Base-by-base conservation (phyloP, 805 yeast species). In the Cyberlindnera samutprakarnensis region DNA sequence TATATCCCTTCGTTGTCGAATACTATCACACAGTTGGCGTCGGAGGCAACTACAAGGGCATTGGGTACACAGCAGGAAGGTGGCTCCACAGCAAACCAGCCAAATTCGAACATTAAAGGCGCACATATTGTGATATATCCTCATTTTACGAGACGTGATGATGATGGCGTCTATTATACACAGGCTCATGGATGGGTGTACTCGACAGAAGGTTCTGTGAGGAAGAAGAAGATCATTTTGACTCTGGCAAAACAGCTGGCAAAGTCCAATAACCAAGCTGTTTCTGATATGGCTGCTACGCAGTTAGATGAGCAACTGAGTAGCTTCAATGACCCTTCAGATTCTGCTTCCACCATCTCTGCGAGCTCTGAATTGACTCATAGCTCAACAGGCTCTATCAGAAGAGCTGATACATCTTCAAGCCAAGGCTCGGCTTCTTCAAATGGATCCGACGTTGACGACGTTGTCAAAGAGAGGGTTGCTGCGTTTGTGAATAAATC, bases 101-200 rank as follows among this genome's bases (percentile, higher is more conserved):
- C n/a, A n/a, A n/a, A n/a, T n/a, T n/a, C n/a, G n/a, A 39, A 44
- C 31, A 36, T 36, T 20, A 53, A 57, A 19, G 78, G 79, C 42
- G 75, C 86, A 19, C 57, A 68, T 13, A 66, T 85, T n/a, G 54
- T 73, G 2, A 55, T 79, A 24, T 77, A 72, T 43, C 80, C 79
- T 15, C 67, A 78, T 4, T 78, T 67, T 51, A 64, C 76, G 0
- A 56, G 72, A 6, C 36, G 41, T 9, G 41, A 47, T 11, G 46
- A 39, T 14, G 51, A 46, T 9, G 54, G 51, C 12, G 47, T 47
- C 7, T 73, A 62, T 41, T 69, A 70, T 24, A 70, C 80, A 2
- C 74, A 75, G 22, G 72, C 88, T 3, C 66, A 83, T 27, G 95
- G 96, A 6, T 73, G 82, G 70, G 66, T 73, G 9, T 68, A 48